Evolutionary conservation across 73 alveolate genomes (phyloP).

Genomic region (Durusdinium trenchii): DNA sequence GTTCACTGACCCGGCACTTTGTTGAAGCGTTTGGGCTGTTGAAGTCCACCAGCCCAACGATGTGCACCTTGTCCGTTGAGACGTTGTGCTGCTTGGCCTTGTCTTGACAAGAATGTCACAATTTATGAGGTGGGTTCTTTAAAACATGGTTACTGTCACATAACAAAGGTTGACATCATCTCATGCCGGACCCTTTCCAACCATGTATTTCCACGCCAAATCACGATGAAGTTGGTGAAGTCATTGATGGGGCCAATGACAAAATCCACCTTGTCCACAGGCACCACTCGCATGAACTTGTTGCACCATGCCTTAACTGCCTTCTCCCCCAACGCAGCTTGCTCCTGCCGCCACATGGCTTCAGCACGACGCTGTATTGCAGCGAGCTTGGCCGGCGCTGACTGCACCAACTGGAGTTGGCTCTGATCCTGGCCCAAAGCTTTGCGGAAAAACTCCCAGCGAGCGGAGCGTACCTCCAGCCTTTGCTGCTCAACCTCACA

Average conservation of each 20-base stretch:
- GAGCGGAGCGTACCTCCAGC: neutral
- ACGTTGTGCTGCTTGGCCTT: constrained; percentile 16
- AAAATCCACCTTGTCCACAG: neutral
- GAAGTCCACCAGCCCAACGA: neutral
- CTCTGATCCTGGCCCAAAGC: neutral
- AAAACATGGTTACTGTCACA: neutral
- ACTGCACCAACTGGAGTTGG: neutral
- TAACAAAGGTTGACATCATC: neutral
- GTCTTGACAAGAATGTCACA: neutral
- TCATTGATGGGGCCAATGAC: neutral
- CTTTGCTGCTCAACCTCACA: neutral
- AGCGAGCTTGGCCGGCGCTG: neutral
- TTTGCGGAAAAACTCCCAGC: neutral
- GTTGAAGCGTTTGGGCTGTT: neutral
- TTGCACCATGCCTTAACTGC: neutral
- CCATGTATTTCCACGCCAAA: too few relatives aligned
- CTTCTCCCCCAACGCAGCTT: neutral
- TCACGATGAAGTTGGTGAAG: neutral
- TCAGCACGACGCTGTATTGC: neutral
- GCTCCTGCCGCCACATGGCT: neutral
- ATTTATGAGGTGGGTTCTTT: neutral
- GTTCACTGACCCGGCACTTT: neutral
- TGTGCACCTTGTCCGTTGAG: neutral
- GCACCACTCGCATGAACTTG: neutral
- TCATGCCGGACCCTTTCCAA: too few relatives aligned